Conservation (phyloP, 1,284 basidiomycete species). For the Microbotryum lychnidis-dioicae region DNA sequence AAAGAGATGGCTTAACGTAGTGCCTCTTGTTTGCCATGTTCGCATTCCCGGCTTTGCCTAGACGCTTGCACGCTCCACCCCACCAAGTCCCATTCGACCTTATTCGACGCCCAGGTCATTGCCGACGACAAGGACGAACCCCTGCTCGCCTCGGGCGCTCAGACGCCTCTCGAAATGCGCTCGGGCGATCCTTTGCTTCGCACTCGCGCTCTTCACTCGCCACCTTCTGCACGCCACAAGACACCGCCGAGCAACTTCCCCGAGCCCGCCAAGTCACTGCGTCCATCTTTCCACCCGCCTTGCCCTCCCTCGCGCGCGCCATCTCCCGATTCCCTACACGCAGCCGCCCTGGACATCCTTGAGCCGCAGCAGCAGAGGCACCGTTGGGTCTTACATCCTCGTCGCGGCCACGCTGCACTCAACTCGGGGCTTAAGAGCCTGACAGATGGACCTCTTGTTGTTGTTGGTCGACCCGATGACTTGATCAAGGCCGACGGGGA, state of each 20-base stretch:
- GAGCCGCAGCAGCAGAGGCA: slow-evolving; percentile 13
- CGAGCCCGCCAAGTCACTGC: slow-evolving; percentile 21
- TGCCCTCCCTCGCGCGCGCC: slow-evolving; percentile 25
- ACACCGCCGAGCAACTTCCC: slow-evolving; percentile 20
- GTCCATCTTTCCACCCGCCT: slow-evolving; percentile 24
- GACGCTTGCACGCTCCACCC: slow-evolving; percentile 31
- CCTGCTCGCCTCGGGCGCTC: slow-evolving; percentile 23
- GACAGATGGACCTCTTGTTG: slow-evolving; percentile 69
- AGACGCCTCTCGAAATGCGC: slow-evolving; percentile 27
- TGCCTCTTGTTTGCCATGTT: not conserved
- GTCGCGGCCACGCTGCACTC: slow-evolving; percentile 92
- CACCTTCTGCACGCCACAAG: slow-evolving; percentile 6
- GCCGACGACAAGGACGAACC: slow-evolving; percentile 14
- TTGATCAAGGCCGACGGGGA: slow-evolving; percentile 47
- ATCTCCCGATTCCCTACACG: slow-evolving; percentile 10
- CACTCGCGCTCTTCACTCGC: slow-evolving; percentile 22
- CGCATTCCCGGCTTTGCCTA: not conserved
- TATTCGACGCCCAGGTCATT: slow-evolving; percentile 20
- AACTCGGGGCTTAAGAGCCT: slow-evolving; percentile 85
- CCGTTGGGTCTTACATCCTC: slow-evolving; percentile 66
- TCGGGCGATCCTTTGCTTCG: slow-evolving; percentile 27
- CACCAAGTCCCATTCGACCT: slow-evolving; percentile 21
- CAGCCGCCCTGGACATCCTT: not conserved
- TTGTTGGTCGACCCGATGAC: slow-evolving; percentile 92
- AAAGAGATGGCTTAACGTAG: not conserved